These are phyloP conservation scores for Beauveria bassiana DNA, from an alignment of 2,329 filamentous ascomycete species.

Conservation along the genomic window DNA sequence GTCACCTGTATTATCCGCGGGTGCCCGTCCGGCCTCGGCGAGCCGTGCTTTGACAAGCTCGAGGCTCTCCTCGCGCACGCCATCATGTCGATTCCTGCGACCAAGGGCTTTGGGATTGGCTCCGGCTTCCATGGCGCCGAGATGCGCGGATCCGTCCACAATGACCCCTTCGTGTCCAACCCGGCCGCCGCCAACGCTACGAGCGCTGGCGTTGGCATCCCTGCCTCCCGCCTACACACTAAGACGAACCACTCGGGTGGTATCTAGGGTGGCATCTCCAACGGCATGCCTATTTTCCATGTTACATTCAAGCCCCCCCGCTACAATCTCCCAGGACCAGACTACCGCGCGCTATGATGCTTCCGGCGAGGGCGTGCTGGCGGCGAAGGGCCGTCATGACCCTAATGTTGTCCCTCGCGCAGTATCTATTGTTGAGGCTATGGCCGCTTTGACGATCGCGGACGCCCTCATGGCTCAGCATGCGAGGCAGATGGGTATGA, in stretches of 20 bases:
- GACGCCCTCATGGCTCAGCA: constrained; percentile 83
- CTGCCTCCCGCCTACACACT: constrained; percentile 62
- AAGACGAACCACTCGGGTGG: constrained; percentile 94
- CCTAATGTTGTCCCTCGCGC: constrained; percentile 78
- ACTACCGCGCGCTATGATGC: constrained; percentile 74
- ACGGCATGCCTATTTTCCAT: constrained; percentile 89
- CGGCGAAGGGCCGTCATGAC: constrained; percentile 90
- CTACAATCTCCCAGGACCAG: constrained; percentile 87
- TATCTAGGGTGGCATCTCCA: constrained; percentile 91
- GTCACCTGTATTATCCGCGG: constrained; percentile 92
- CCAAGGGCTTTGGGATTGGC: constrained; percentile 92
- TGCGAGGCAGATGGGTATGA: constrained; percentile 39
- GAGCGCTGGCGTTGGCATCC: constrained; percentile 28
- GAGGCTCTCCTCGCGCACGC: constrained; percentile 87
- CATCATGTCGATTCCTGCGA: constrained; percentile 91
- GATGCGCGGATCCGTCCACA: constrained; percentile 82
- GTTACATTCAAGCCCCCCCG: constrained; percentile 88
- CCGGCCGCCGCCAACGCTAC: constrained; percentile 17
- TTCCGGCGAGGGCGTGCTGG: constrained; percentile 61
- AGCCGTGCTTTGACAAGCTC: constrained; percentile 92
- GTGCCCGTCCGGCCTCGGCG: constrained; percentile 75
- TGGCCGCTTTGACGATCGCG: constrained; percentile 82
- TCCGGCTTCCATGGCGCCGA: constrained; percentile 85
- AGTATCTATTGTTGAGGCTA: constrained; percentile 73
- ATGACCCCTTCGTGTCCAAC: constrained; percentile 50